A percentile compares a stretch with the other conserved stretches of the same genome.
Evolutionary conservation across 768 basidiomycete genomes (phyloP).

Genomic region (Boletus subcaerulescens): DNA sequence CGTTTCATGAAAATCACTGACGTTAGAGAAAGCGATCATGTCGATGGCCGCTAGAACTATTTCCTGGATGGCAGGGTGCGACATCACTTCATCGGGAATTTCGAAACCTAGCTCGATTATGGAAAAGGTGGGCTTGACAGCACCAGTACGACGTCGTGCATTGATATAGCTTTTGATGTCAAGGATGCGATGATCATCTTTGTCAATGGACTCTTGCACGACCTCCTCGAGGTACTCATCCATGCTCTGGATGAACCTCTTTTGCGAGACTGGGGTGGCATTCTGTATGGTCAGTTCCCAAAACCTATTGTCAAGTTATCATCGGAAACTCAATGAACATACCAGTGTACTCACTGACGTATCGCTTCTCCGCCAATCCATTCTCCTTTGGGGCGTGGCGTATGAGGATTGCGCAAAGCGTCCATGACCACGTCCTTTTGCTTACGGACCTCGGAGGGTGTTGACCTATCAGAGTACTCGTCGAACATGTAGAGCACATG

Average conservation of each 20-base stretch:
- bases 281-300: conserved; percentile 9
- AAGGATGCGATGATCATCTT: conserved; percentile 31
- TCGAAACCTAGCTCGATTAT: conserved; percentile 36
- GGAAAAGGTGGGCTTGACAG: conserved; percentile 38
- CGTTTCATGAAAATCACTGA: conserved; percentile 4
- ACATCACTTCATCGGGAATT: conserved; percentile 39
- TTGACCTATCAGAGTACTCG: conserved; percentile 45
- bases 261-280: conserved; percentile 6
- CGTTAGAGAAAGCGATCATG: conserved; percentile 29
- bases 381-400: conserved; percentile 12
- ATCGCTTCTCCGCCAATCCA: conserved; percentile 17
- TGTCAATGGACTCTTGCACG: conserved; percentile 42
- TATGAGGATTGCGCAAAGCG: conserved; percentile 11
- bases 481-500: conserved; percentile 50
- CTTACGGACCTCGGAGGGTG: conserved; percentile 28
- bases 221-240: conserved; percentile 37
- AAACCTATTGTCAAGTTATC: conserved; percentile 6
- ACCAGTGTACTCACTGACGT: conserved; percentile 15
- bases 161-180: conserved; percentile 40
- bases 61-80: conserved; percentile 35
- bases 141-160: conserved; percentile 40
- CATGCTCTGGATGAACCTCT: conserved; percentile 38
- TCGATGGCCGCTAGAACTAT: conserved; percentile 32
- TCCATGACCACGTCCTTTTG: conserved; percentile 23
- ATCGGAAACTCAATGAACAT: neutral